These are phyloP conservation scores for Vigna trinervia DNA, from an alignment of 306 rosid species.

Conservation along the genomic window DNA sequence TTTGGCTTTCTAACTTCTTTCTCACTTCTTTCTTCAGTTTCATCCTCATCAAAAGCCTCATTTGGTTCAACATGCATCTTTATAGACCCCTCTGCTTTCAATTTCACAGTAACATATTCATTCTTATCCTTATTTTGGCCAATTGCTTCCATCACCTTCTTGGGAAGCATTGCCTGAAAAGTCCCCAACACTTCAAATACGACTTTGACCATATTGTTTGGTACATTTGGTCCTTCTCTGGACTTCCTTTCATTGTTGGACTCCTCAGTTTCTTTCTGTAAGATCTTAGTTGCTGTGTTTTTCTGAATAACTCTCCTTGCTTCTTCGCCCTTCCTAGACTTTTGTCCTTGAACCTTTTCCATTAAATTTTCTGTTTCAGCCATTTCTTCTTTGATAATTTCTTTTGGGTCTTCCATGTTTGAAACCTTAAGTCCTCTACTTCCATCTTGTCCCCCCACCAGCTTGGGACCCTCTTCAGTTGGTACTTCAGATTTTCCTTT, in stretches of 20 bases:
- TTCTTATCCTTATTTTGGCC: background rate
- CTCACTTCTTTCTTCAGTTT: background rate
- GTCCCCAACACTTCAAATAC: conserved; percentile 12
- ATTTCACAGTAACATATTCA: conserved; percentile 16
- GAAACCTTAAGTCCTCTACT: conserved; percentile 5
- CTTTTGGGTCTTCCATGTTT: conserved; percentile 16
- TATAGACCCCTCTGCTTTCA: conserved; percentile 20
- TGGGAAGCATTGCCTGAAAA: conserved; percentile 17
- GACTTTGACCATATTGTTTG: conserved; percentile 13
- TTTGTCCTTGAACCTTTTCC: conserved; percentile 17
- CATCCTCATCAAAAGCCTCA: conserved; percentile 24
- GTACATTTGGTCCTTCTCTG: background rate
- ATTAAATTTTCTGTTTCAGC: conserved; percentile 17
- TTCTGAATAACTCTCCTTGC: background rate
- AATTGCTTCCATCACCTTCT: conserved; percentile 10
- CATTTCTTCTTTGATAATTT: conserved; percentile 15
- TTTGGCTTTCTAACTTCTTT: conserved; percentile 34
- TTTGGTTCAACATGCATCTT: conserved; percentile 40
- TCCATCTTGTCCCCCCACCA: background rate
- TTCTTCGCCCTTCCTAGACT: background rate
- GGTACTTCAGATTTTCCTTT: conserved; percentile 14
- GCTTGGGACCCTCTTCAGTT: conserved; percentile 3
- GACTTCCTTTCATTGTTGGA: conserved; percentile 12
- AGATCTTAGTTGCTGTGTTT: conserved; percentile 8
- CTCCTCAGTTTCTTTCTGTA: conserved; percentile 24